phyloP scores from a whole-genome alignment of 2,329 filamentous ascomycete genomes.

The Huntiella abstrusa region DNA sequence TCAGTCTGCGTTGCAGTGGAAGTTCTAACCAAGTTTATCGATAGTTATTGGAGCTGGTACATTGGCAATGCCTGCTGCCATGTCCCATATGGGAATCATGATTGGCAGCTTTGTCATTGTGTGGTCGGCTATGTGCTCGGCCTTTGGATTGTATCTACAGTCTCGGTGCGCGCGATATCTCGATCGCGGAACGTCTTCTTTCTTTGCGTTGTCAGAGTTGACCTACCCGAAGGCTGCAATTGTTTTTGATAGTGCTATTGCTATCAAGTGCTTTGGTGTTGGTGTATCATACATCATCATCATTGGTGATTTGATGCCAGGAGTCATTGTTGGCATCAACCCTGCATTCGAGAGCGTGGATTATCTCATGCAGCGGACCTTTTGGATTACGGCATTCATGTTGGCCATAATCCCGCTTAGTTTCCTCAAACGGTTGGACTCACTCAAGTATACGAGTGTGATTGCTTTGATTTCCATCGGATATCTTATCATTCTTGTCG shows the following conservation, averaged over 20 bases:
- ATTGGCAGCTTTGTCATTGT: slow-evolving; percentile 69
- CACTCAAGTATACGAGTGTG: slow-evolving; percentile 90
- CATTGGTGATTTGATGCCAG: slow-evolving; percentile 95
- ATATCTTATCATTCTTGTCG: slow-evolving; percentile 79
- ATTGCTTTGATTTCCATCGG: slow-evolving; percentile 82
- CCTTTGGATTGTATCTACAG: slow-evolving; percentile 89
- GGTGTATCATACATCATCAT: slow-evolving; percentile 97
- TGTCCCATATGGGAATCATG: slow-evolving; percentile 88
- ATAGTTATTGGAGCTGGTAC: slow-evolving; percentile 77
- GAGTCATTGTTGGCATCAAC: slow-evolving; percentile 68
- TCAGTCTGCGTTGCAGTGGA: background rate
- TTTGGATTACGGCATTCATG: slow-evolving; percentile 98
- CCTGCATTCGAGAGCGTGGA: slow-evolving; percentile 38
- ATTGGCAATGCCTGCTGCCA: slow-evolving; percentile 82
- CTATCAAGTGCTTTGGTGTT: slow-evolving; percentile 94
- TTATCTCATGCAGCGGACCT: slow-evolving; percentile 75
- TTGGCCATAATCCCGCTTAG: slow-evolving; percentile 85
- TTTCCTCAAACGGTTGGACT: slow-evolving; percentile 79
- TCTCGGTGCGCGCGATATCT: slow-evolving; percentile 83
- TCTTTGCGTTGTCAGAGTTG: slow-evolving; percentile 91
- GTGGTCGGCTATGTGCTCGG: slow-evolving; percentile 77
- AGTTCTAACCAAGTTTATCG: background rate
- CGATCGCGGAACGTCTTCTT: slow-evolving; percentile 72
- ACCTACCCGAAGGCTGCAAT: slow-evolving; percentile 94
- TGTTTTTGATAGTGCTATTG: slow-evolving; percentile 87